Conservation (phyloP, 108 stramenopile genomes). For the Cyclotella cryptica region DNA sequence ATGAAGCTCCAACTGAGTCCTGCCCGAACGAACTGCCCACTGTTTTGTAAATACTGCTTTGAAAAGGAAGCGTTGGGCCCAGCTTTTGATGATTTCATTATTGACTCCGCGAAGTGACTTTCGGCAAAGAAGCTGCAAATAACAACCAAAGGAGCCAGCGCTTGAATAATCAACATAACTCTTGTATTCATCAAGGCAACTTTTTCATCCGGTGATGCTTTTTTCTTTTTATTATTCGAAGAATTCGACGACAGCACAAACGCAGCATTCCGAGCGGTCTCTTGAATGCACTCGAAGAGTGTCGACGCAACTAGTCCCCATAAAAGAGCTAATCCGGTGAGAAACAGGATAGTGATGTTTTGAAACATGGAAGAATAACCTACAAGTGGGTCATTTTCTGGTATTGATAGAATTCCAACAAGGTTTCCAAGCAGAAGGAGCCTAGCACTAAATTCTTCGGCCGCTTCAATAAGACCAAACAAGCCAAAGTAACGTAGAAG, state of each 20-base stretch:
- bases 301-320: slow-evolving; percentile 37
- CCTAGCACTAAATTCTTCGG: slow-evolving; percentile 41
- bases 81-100: slow-evolving; percentile 21
- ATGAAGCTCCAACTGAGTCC: slow-evolving; percentile 44
- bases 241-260: slow-evolving; percentile 34
- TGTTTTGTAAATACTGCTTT: slow-evolving; percentile 39
- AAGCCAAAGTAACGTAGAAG: slow-evolving; percentile 41
- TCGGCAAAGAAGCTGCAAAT: slow-evolving; percentile 39
- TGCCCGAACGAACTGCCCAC: slow-evolving; percentile 38
- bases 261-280: slow-evolving; percentile 49
- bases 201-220: slow-evolving; percentile 35
- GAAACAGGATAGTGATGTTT: slow-evolving; percentile 22
- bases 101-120: slow-evolving; percentile 19
- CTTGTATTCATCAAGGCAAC: slow-evolving; percentile 39
- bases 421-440: slow-evolving; percentile 38
- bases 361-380: slow-evolving; percentile 8
- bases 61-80: slow-evolving; percentile 25
- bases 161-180: slow-evolving; percentile 48
- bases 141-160: slow-evolving; percentile 35
- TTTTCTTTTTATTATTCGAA: slow-evolving; percentile 27
- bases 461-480: slow-evolving; percentile 27
- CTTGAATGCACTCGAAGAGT: slow-evolving; percentile 37
- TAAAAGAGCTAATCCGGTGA: slow-evolving; percentile 18
- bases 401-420: slow-evolving; percentile 23
- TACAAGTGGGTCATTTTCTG: slow-evolving; percentile 7